phyloP scores from a whole-genome alignment of 2,329 filamentous ascomycete species.

The Cercospora sojina region DNA sequence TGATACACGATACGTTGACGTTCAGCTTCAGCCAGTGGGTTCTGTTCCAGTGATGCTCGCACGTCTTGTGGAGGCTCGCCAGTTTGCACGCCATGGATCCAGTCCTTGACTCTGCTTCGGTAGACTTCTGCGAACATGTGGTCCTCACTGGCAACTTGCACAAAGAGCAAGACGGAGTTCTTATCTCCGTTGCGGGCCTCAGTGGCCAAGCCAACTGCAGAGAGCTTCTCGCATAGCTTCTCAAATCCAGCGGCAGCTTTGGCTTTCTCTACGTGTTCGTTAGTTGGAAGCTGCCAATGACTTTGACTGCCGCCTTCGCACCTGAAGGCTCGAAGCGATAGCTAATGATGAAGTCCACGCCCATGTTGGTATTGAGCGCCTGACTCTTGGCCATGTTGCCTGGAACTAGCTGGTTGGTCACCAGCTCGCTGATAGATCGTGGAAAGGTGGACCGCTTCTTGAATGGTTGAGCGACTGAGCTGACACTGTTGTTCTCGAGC shows the following conservation, averaged over 20 bases:
- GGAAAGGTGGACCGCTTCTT: constrained; percentile 28
- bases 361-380: constrained; percentile 54
- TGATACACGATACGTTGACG: constrained; percentile 83
- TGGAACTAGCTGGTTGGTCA: constrained; percentile 34
- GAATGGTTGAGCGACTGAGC: constrained; percentile 3
- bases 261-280: constrained; percentile 55
- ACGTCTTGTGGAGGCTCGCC: constrained; percentile 74
- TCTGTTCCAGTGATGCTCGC: constrained; percentile 63
- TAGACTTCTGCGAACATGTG: constrained; percentile 80
- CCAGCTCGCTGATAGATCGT: constrained; percentile 33
- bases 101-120: constrained; percentile 79
- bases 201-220: constrained; percentile 76
- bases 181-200: constrained; percentile 81
- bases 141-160: constrained; percentile 72
- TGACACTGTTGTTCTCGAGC: neutral
- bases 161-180: constrained; percentile 75
- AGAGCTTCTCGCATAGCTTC: constrained; percentile 72
- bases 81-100: constrained; percentile 83
- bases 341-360: constrained; percentile 85
- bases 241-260: constrained; percentile 74
- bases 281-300: neutral
- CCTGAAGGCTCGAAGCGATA: constrained; percentile 71
- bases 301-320: constrained; percentile 34
- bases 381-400: constrained; percentile 38
- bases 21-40: constrained; percentile 85